Conservation (phyloP, 768 basidiomycete species). For the Cubamyces sp. region DNA sequence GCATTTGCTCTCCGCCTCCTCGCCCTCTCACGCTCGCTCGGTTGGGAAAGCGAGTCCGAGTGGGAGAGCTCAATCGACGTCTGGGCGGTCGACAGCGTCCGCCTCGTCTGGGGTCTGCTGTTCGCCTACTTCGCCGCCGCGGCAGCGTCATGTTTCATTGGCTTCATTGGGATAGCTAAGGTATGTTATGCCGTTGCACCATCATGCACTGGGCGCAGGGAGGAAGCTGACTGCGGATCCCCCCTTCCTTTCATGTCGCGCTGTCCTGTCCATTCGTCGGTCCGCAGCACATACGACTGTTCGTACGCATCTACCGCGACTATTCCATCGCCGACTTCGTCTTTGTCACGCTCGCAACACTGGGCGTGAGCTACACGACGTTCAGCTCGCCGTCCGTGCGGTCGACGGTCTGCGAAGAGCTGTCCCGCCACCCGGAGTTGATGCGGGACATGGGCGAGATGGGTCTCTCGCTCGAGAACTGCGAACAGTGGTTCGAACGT, state of each 20-base stretch:
- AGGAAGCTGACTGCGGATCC: too few relatives aligned
- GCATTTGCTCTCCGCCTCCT: constrained; percentile 46
- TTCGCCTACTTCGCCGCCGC: constrained; percentile 70
- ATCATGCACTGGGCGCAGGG: too few relatives aligned
- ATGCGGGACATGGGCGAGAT: constrained; percentile 71
- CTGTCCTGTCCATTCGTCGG: background rate
- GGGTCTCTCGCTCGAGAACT: constrained; percentile 78
- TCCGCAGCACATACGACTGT: constrained; percentile 58
- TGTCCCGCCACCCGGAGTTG: constrained; percentile 76
- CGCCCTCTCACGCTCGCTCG: constrained; percentile 47
- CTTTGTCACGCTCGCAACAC: constrained; percentile 64
- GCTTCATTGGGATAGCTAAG: constrained; percentile 70
- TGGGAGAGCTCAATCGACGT: constrained; percentile 50
- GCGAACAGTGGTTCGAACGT: constrained; percentile 77
- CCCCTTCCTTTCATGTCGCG: background rate
- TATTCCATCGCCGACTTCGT: constrained; percentile 80
- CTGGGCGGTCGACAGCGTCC: constrained; percentile 46
- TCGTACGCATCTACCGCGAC: constrained; percentile 81
- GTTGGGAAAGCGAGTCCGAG: constrained; percentile 52
- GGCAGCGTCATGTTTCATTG: constrained; percentile 63
- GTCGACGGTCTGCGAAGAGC: constrained; percentile 69
- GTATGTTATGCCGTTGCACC: constrained; percentile 41
- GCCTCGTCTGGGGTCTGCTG: constrained; percentile 62
- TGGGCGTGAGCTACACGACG: constrained; percentile 59
- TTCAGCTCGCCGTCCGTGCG: constrained; percentile 58